Evolutionary conservation across 129 eudicot species (phyloP).

Genomic region (Scalesia atractyloides): DNA sequence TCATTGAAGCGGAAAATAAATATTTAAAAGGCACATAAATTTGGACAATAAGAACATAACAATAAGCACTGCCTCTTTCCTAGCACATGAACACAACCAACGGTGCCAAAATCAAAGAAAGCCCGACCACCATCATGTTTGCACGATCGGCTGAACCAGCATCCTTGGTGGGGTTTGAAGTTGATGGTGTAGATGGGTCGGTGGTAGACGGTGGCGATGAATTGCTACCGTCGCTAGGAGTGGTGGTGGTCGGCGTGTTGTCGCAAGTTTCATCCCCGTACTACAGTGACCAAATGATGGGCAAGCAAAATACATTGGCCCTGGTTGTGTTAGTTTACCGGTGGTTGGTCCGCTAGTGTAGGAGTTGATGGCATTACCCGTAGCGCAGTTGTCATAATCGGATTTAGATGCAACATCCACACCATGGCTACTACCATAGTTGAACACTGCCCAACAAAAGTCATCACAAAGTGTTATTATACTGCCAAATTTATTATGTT

Average conservation of each 20-base stretch:
- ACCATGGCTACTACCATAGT: constrained; percentile 40
- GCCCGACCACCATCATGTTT: constrained; percentile 16
- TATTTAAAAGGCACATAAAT: neutral
- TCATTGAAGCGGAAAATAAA: neutral
- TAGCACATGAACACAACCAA: constrained; percentile 58
- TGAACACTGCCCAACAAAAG: constrained; percentile 44
- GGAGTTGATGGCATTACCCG: constrained; percentile 39
- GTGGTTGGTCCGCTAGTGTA: constrained; percentile 34
- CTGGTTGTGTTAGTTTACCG: constrained; percentile 34
- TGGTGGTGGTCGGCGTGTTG: constrained; percentile 23
- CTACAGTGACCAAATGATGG: constrained; percentile 53
- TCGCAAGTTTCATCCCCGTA: constrained; percentile 51
- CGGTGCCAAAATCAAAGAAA: constrained; percentile 41
- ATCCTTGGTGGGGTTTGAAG: constrained; percentile 36
- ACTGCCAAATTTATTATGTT: no score
- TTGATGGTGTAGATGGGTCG: constrained; percentile 32
- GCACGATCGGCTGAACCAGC: constrained; percentile 20
- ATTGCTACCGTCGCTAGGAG: constrained; percentile 22
- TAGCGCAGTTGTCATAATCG: constrained; percentile 47
- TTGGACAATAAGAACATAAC: neutral
- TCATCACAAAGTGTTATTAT: neutral
- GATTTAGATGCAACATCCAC: constrained; percentile 39
- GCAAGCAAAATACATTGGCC: constrained; percentile 52
- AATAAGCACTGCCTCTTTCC: constrained; percentile 90
- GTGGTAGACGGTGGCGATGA: constrained; percentile 32